phyloP scores from a whole-genome alignment of 1,139 yeast genomes.

The Hyphopichia wangnamkhiaoensis region DNA sequence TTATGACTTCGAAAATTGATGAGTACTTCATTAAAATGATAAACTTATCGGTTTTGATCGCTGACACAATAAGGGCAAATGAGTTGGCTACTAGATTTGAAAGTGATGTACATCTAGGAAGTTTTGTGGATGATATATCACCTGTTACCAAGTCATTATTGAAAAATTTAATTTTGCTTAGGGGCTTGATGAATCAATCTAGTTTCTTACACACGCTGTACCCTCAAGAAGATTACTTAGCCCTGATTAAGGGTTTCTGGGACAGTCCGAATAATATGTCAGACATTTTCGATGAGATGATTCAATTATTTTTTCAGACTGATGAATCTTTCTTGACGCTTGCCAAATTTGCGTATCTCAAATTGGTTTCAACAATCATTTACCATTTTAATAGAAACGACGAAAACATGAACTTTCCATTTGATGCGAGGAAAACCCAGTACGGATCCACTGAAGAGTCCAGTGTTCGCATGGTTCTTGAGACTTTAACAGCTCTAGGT shows the following conservation, averaged over 20 bases:
- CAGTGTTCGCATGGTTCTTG: background rate
- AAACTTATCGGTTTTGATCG: constrained; percentile 37
- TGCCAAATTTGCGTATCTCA: constrained; percentile 10
- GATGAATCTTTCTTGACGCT: constrained; percentile 42
- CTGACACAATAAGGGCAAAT: constrained; percentile 57
- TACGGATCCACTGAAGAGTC: no score
- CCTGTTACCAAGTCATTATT: constrained; percentile 36
- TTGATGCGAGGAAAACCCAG: no score
- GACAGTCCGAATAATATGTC: constrained; percentile 22
- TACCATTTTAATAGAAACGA: background rate
- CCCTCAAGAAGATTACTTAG: no score
- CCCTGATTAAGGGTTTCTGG: constrained; percentile 30
- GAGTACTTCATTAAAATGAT: no score
- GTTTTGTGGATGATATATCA: constrained; percentile 36
- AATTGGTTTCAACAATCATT: background rate
- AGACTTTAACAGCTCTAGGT: background rate
- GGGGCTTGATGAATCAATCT: constrained; percentile 25
- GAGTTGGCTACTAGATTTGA: constrained; percentile 55
- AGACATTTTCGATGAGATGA: constrained; percentile 39
- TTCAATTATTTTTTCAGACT: constrained; percentile 44
- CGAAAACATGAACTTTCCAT: no score
- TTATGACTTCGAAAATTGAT: constrained; percentile 20
- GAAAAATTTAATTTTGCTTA: constrained; percentile 35
- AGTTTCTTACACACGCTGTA: no score
- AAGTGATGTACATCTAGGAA: constrained; percentile 32